These are phyloP conservation scores for Filobasidium floriforme DNA, from an alignment of 768 basidiomycete genomes.

Conservation along the genomic window DNA sequence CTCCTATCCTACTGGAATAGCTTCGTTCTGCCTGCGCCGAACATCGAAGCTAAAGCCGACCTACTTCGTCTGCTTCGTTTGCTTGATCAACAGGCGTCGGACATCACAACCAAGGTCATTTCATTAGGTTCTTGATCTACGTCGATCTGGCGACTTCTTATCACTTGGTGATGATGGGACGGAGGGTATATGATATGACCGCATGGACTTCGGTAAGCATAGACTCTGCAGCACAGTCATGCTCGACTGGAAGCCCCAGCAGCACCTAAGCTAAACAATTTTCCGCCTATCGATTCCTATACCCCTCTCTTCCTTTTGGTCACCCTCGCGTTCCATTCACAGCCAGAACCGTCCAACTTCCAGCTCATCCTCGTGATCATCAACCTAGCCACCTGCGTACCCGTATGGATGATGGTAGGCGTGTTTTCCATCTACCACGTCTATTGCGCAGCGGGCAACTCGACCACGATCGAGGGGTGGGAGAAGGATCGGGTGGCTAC, in stretches of 20 bases:
- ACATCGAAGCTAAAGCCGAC: no score
- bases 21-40: no score
- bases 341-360: constrained; percentile 62
- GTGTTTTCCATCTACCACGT: constrained; percentile 89
- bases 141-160: constrained; percentile 84
- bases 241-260: no score
- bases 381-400: constrained; percentile 76
- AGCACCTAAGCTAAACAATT: no score
- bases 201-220: constrained; percentile 23
- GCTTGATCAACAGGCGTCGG: constrained; percentile 73
- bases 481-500: constrained; percentile 92
- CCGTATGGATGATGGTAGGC: constrained; percentile 79
- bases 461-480: constrained; percentile 94
- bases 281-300: constrained; percentile 7
- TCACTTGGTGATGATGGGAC: constrained; percentile 74
- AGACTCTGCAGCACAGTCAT: no score
- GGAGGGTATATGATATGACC: constrained; percentile 48
- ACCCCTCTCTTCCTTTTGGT: neutral
- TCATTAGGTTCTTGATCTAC: constrained; percentile 80
- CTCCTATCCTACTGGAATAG: no score
- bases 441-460: constrained; percentile 65
- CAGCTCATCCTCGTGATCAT: constrained; percentile 80
- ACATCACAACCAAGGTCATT: constrained; percentile 71
- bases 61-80: no score
- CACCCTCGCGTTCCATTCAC: no score